Percentiles rank a stretch among this genome's conserved stretches.
Conservation (phyloP, 2,329 filamentous ascomycete species). For the Rutstroemia sp. region DNA sequence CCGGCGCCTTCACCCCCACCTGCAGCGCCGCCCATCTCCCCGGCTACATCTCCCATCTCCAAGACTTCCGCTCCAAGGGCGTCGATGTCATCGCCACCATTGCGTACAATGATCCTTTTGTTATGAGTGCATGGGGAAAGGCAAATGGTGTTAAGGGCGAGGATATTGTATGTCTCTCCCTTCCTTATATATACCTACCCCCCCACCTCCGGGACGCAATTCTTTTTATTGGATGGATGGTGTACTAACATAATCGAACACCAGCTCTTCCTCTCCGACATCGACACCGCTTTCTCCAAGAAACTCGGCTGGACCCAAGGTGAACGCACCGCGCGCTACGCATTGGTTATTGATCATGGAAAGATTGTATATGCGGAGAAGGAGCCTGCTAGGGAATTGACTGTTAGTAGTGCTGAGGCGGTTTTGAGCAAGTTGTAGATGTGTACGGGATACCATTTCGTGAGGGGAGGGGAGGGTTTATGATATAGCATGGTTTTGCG, state of each 20-base stretch:
- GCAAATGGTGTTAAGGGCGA: constrained; percentile 58
- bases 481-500: background rate
- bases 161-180: constrained; percentile 44
- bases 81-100: constrained; percentile 62
- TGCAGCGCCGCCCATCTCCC: constrained; percentile 63
- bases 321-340: constrained; percentile 57
- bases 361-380: constrained; percentile 61
- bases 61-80: constrained; percentile 54
- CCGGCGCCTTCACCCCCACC: constrained; percentile 63
- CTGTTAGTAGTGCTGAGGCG: constrained; percentile 27
- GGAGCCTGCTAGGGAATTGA: constrained; percentile 37
- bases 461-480: background rate
- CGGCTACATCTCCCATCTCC: constrained; percentile 56
- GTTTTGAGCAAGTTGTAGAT: constrained; percentile 26
- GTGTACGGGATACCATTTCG: background rate
- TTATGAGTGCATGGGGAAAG: constrained; percentile 68
- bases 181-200: background rate
- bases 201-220: background rate
- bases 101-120: constrained; percentile 61
- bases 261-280: constrained; percentile 59
- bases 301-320: constrained; percentile 55
- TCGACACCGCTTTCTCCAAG: constrained; percentile 57
- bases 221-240: background rate
- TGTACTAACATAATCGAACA: background rate
- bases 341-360: constrained; percentile 60